Conservation (phyloP, 805 yeast genomes). For the Dipodascus albidus region DNA sequence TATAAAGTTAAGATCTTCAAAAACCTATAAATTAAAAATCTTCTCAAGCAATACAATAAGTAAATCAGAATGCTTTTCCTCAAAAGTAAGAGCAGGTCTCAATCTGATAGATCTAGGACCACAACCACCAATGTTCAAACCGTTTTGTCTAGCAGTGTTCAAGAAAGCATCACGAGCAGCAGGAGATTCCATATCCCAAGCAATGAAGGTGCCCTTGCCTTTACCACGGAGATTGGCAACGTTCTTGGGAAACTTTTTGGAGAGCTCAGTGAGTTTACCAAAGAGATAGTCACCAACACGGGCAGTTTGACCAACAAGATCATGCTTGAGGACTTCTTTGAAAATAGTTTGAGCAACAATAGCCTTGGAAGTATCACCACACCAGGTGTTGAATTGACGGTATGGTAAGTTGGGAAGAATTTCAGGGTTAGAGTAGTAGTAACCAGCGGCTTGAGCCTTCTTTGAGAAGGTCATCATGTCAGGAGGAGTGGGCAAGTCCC, state of each 20-base stretch:
- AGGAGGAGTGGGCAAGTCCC: constrained; percentile 62
- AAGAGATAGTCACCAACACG: constrained; percentile 61
- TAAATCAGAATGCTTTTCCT: constrained; percentile 68
- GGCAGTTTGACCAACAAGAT: constrained; percentile 43
- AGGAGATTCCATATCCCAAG: constrained; percentile 55
- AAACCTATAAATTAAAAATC: constrained; percentile 6
- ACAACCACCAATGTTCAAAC: constrained; percentile 80
- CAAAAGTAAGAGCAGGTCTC: constrained; percentile 71
- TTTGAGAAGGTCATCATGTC: constrained; percentile 81
- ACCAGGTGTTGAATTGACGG: constrained; percentile 91
- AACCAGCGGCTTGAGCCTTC: constrained; percentile 85
- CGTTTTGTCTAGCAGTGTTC: constrained; percentile 44
- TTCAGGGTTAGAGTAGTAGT: constrained; percentile 65
- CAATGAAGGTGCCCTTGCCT: constrained; percentile 66
- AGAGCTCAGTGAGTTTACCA: constrained; percentile 41
- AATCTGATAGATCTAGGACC: constrained; percentile 68
- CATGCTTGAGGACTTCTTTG: constrained; percentile 48
- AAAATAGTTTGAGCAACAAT: constrained; percentile 66
- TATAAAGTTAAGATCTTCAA: background rate
- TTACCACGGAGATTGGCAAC: constrained; percentile 56
- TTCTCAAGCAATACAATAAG: constrained; percentile 37
- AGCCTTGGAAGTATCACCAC: constrained; percentile 81
- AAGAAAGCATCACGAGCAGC: constrained; percentile 52
- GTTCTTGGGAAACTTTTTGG: constrained; percentile 41
- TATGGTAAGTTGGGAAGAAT: constrained; percentile 66